A percentile compares a stretch with the other conserved stretches of the same genome.
Evolutionary conservation across 208 protist species (phyloP).

Genomic region (Crithidia acanthocephali): DNA sequence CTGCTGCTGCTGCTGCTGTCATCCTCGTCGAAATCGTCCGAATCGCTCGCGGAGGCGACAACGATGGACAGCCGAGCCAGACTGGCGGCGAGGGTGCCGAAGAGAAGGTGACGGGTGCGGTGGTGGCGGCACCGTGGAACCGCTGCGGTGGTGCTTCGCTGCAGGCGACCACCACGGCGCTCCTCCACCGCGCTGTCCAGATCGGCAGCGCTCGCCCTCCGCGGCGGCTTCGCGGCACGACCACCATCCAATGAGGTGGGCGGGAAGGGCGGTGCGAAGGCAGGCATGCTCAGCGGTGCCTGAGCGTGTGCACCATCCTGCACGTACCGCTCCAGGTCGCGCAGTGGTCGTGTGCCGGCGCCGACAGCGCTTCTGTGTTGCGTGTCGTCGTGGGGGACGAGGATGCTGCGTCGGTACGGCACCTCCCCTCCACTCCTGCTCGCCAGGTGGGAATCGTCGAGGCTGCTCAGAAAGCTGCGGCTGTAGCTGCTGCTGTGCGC

Average conservation of each 20-base stretch:
- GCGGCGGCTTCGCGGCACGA: background rate
- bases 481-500: slow-evolving; percentile 13
- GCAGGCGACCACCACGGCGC: background rate
- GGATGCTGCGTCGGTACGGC: background rate
- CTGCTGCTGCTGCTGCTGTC: no score
- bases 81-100: slow-evolving; percentile 21
- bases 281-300: background rate
- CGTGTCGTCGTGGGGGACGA: background rate
- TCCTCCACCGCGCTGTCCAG: background rate
- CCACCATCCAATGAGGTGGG: background rate
- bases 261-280: background rate
- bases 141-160: background rate
- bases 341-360: background rate
- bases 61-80: slow-evolving; percentile 27
- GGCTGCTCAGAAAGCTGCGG: slow-evolving; percentile 4
- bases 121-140: background rate
- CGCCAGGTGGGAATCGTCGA: slow-evolving; percentile 3
- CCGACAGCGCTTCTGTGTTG: background rate
- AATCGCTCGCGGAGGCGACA: slow-evolving; percentile 7
- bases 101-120: slow-evolving; percentile 9
- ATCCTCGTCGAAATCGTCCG: slow-evolving; percentile 5
- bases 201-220: background rate
- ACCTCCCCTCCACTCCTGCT: slow-evolving; percentile 10
- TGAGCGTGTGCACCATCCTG: no score
- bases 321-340: background rate